Conservation (phyloP, 257 asterid genomes). For the Capsicum baccatum region DNA sequence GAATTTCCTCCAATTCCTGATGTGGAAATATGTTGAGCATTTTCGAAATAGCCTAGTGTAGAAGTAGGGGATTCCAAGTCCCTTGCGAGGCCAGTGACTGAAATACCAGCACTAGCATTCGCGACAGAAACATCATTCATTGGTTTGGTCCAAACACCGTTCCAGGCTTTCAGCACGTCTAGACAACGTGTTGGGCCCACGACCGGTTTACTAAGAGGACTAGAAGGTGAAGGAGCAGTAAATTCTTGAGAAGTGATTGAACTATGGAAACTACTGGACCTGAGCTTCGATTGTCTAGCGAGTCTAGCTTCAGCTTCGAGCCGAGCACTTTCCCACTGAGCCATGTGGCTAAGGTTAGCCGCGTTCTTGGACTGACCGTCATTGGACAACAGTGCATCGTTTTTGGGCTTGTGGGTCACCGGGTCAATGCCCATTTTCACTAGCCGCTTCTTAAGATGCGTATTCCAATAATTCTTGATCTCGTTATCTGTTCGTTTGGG, state of each 20-base stretch:
- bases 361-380: slow-evolving; percentile 77
- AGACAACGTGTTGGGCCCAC: slow-evolving; percentile 44
- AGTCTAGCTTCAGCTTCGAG: slow-evolving; percentile 91
- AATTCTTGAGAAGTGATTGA: slow-evolving; percentile 43
- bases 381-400: slow-evolving; percentile 61
- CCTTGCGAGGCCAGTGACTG: slow-evolving; percentile 39
- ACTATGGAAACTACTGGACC: slow-evolving; percentile 44
- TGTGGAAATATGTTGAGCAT: slow-evolving; percentile 38
- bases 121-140: slow-evolving; percentile 29
- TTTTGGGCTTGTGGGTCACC: slow-evolving; percentile 82
- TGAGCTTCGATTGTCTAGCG: slow-evolving; percentile 73
- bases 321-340: slow-evolving; percentile 99
- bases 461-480: slow-evolving; percentile 87
- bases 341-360: slow-evolving; percentile 92
- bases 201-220: slow-evolving; percentile 41
- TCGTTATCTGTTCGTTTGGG: slow-evolving; percentile 88
- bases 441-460: slow-evolving; percentile 80
- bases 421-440: slow-evolving; percentile 92
- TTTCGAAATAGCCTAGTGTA: slow-evolving; percentile 59
- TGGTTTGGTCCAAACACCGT: slow-evolving; percentile 50
- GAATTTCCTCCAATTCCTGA: slow-evolving; percentile 51
- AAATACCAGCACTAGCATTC: slow-evolving; percentile 19
- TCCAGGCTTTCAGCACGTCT: slow-evolving; percentile 66
- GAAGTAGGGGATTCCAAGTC: slow-evolving; percentile 80
- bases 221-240: slow-evolving; percentile 43